phyloP scores from a whole-genome alignment of 1,139 yeast genomes.

The Saccharomyces hybrid region DNA sequence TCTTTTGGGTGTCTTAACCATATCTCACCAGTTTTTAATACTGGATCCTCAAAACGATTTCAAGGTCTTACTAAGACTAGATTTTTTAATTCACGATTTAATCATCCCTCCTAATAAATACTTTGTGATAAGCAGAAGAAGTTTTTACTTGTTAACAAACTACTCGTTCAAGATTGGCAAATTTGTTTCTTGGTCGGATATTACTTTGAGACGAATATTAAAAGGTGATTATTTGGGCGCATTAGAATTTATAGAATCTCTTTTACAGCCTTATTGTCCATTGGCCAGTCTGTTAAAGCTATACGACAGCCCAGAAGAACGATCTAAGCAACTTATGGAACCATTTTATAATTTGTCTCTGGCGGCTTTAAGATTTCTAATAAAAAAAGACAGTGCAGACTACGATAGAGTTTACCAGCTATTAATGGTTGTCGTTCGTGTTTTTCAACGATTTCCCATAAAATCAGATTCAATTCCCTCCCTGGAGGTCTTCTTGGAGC shows the following conservation, averaged over 20 bases:
- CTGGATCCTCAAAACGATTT: conserved; percentile 34
- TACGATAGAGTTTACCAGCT: conserved; percentile 8
- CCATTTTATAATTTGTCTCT: conserved; percentile 46
- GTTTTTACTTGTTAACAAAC: conserved; percentile 20
- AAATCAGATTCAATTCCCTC: conserved; percentile 25
- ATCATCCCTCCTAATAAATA: conserved; percentile 36
- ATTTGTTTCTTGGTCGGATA: conserved; percentile 29
- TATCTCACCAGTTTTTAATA: conserved; percentile 41
- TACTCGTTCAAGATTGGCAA: conserved; percentile 24
- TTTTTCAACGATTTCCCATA: background rate
- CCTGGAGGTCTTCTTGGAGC: conserved; percentile 37
- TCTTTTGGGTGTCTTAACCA: conserved; percentile 44
- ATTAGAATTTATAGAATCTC: conserved; percentile 40
- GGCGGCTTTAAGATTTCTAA: conserved; percentile 25
- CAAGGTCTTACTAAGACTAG: conserved; percentile 36
- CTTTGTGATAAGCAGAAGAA: conserved; percentile 23
- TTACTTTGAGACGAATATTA: conserved; percentile 25
- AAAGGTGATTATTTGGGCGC: conserved; percentile 34
- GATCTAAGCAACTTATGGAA: conserved; percentile 46
- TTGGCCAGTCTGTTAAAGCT: conserved; percentile 15
- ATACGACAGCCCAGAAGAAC: conserved; percentile 30
- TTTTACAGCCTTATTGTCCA: conserved; percentile 35
- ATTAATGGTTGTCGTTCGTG: conserved; percentile 1
- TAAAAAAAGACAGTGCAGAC: conserved; percentile 10
- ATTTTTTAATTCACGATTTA: conserved; percentile 39